A percentile compares a stretch with the other conserved stretches of the same genome.
Conservation (phyloP, 192 early-diverging fungal genomes). For the Coemansia sp. region DNA sequence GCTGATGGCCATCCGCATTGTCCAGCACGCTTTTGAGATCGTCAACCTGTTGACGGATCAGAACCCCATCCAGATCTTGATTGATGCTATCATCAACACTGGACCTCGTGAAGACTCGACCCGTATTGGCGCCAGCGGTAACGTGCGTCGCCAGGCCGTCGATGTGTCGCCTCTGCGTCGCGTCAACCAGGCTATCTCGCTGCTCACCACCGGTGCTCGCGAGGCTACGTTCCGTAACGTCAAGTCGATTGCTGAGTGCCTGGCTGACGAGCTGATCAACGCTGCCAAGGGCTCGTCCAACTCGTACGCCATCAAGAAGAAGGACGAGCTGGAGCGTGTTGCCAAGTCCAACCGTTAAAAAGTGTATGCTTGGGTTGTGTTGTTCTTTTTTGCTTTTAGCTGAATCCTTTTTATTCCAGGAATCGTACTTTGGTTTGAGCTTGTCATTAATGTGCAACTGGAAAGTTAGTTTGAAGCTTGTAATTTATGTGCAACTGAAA, state of each 20-base stretch:
- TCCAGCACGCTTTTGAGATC: conserved; percentile 99
- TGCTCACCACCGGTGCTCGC: conserved; percentile 94
- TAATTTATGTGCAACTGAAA: too few species aligned
- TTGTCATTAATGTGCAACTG: too few species aligned
- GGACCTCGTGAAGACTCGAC: conserved; percentile 99
- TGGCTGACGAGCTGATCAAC: conserved; percentile 99
- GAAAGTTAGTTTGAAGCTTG: too few species aligned
- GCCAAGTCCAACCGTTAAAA: conserved; percentile 55
- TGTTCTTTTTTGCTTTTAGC: background rate
- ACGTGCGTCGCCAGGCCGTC: conserved; percentile 98
- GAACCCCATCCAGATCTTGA: conserved; percentile 97
- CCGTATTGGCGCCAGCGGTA: conserved; percentile 96
- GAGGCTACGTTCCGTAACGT: conserved; percentile 99
- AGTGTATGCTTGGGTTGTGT: background rate
- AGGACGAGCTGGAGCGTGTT: conserved; percentile 89
- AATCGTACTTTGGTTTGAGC: too few species aligned
- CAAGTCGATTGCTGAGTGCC: conserved; percentile 99
- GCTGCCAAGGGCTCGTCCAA: conserved; percentile 98
- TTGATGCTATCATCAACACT: conserved; percentile 99
- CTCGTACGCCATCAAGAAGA: conserved; percentile 99
- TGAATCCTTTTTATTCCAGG: too few species aligned
- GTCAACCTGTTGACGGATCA: conserved; percentile 96
- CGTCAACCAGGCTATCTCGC: conserved; percentile 93
- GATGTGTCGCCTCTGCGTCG: conserved; percentile 98
- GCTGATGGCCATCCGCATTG: conserved; percentile 97